These are phyloP conservation scores for Ricinus communis DNA, from an alignment of 345 rosid genomes.

Conservation along the genomic window DNA sequence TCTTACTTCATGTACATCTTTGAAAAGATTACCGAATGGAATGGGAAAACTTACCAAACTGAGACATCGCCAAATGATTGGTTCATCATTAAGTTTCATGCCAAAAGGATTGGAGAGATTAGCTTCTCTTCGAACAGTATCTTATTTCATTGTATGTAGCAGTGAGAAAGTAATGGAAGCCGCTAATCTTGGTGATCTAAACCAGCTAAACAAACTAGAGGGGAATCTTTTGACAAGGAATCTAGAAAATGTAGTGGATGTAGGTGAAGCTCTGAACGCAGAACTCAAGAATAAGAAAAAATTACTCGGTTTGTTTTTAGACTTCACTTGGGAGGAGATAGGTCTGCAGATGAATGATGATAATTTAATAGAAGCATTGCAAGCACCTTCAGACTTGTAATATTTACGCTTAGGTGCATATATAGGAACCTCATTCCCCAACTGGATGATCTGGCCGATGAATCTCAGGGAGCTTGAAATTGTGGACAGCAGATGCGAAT, in stretches of 20 bases:
- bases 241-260: neutral
- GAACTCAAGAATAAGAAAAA: slow-evolving; percentile 1
- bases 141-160: neutral
- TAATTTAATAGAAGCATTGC: neutral
- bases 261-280: neutral
- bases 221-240: neutral
- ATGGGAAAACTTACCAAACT: slow-evolving; percentile 6
- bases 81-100: neutral
- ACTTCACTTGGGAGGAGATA: neutral
- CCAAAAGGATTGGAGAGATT: slow-evolving; percentile 20
- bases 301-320: neutral
- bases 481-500: neutral
- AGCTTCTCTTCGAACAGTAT: slow-evolving; percentile 8
- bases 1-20: accelerated
- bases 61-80: neutral
- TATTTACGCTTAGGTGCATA: neutral
- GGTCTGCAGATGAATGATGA: neutral
- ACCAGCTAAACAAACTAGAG: neutral
- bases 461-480: slow-evolving; percentile 5
- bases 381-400: neutral
- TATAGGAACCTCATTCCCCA: neutral
- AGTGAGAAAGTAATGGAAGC: neutral
- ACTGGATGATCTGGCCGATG: slow-evolving; percentile 10
- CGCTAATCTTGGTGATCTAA: slow-evolving; percentile 3
- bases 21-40: slow-evolving; percentile 6